Percentiles rank a stretch among this genome's conserved stretches.
phyloP scores from a whole-genome alignment of 129 eudicot species.

The Calendula officinalis region DNA sequence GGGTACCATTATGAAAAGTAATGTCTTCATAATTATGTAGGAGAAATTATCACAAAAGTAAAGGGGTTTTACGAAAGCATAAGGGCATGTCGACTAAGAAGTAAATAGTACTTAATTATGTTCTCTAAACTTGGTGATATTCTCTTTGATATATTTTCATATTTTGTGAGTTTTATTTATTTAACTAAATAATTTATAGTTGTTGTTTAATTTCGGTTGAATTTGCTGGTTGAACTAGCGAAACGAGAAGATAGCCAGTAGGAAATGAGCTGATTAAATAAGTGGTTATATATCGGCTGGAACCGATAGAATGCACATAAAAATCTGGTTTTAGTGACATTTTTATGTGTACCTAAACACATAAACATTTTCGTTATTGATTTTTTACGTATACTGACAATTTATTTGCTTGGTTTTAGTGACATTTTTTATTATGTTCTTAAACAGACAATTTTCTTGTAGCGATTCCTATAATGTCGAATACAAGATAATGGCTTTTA shows the following conservation, averaged over 20 bases:
- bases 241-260: too few relatives aligned
- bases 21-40: conserved; percentile 26
- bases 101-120: conserved; percentile 23
- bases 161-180: background rate
- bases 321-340: too few relatives aligned
- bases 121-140: conserved; percentile 1
- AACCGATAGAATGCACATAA: too few relatives aligned
- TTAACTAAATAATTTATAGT: background rate
- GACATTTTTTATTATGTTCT: too few relatives aligned
- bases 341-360: too few relatives aligned
- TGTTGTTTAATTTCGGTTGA: background rate
- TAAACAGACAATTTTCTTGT: too few relatives aligned
- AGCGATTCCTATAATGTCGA: background rate
- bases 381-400: too few relatives aligned
- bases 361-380: too few relatives aligned
- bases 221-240: too few relatives aligned
- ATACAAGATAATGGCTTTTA: background rate
- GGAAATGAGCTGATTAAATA: too few relatives aligned
- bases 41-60: conserved; percentile 15
- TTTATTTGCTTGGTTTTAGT: too few relatives aligned
- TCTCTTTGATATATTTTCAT: background rate
- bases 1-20: conserved; percentile 24
- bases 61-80: conserved; percentile 20
- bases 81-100: conserved; percentile 19
- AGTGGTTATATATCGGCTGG: too few relatives aligned